Percentiles rank a stretch among this genome's conserved stretches.
Evolutionary conservation across 768 basidiomycete species (phyloP).

Genomic region (Boletus reticuloceps): DNA sequence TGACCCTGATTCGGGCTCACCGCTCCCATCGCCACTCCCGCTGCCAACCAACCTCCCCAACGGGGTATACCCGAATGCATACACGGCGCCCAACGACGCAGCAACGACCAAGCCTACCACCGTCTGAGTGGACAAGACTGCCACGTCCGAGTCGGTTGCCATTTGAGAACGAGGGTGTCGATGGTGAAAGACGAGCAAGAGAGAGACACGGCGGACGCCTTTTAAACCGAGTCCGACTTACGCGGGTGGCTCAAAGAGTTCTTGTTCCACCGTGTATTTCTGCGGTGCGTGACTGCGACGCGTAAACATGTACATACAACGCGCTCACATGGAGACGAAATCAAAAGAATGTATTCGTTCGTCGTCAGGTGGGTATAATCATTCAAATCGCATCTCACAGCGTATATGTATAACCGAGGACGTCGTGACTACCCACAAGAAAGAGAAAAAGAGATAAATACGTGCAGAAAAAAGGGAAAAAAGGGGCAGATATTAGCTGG

Average conservation of each 20-base stretch:
- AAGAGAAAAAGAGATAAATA: neutral
- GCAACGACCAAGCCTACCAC: slow-evolving; percentile 30
- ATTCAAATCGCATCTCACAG: neutral
- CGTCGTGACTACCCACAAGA: neutral
- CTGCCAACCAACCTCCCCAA: no score
- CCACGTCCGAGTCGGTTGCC: slow-evolving; percentile 29
- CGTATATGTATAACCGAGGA: neutral
- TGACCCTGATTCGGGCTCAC: no score
- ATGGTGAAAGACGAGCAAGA: no score
- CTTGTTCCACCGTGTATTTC: neutral
- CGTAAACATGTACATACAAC: slow-evolving; percentile 32
- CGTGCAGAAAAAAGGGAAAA: no score
- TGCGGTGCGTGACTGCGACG: neutral
- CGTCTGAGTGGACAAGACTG: slow-evolving; percentile 26
- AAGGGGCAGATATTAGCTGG: no score
- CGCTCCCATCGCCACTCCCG: no score
- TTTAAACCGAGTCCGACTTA: no score
- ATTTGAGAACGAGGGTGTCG: no score
- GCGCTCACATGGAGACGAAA: neutral
- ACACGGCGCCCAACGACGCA: slow-evolving; percentile 13
- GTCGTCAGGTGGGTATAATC: no score
- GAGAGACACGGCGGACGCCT: no score
- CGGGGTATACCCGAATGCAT: neutral
- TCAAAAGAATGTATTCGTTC: no score
- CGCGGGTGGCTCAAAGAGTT: neutral